Evolutionary conservation across 305 asterid genomes (phyloP).

Genomic region (Fraxinus latifolia): DNA sequence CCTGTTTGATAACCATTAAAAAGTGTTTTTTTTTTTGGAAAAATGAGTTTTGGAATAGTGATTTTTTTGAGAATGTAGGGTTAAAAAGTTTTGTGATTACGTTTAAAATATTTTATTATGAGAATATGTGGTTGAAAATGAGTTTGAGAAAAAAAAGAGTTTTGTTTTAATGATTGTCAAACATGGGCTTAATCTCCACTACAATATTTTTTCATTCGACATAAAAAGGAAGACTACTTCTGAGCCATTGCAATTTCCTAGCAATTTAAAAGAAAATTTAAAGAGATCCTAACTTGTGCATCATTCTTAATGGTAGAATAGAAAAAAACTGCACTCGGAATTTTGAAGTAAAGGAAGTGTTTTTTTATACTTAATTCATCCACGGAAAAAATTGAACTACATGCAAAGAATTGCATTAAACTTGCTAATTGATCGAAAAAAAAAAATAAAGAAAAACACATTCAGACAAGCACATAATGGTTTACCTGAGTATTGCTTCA

Average conservation of each 20-base stretch:
- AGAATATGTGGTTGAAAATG: background rate
- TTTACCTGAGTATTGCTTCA: conserved; percentile 80
- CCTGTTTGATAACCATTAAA: background rate
- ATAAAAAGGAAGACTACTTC: background rate
- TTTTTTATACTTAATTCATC: background rate
- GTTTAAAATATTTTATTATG: background rate
- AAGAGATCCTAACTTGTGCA: background rate
- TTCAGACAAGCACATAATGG: background rate
- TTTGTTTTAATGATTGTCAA: background rate
- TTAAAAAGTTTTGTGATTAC: background rate
- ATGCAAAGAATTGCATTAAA: background rate
- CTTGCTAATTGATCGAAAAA: background rate
- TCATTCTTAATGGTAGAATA: background rate
- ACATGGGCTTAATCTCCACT: background rate
- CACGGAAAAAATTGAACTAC: background rate
- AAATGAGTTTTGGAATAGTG: too few species aligned
- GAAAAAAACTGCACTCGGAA: background rate
- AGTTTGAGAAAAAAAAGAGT: background rate
- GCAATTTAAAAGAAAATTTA: background rate
- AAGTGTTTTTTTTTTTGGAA: background rate
- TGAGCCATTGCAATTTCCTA: background rate
- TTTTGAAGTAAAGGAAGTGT: background rate
- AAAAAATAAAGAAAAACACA: background rate
- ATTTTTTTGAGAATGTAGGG: background rate
- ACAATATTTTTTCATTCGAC: background rate